Evolutionary conservation across 2,329 filamentous ascomycete genomes (phyloP).

Genomic region (Pezicula neosporulosa): DNA sequence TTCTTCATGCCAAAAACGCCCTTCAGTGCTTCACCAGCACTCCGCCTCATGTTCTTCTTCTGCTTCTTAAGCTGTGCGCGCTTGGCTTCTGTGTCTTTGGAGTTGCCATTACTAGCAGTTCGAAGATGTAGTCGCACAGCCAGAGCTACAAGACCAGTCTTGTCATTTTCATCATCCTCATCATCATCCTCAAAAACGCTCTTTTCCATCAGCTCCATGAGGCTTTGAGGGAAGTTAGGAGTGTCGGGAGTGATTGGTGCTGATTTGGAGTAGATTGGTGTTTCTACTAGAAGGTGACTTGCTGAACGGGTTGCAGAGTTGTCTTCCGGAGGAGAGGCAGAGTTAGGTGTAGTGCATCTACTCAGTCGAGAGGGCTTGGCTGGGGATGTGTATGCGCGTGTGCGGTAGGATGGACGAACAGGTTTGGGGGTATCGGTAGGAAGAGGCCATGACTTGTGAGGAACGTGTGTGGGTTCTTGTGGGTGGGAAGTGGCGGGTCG

Average conservation of each 20-base stretch:
- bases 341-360: background rate
- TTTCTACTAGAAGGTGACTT: no score
- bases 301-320: background rate
- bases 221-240: background rate
- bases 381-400: no score
- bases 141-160: background rate
- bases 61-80: background rate
- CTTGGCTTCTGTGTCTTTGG: no score
- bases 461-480: no score
- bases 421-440: no score
- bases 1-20: background rate
- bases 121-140: background rate
- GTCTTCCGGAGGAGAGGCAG: background rate
- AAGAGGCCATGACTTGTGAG: no score
- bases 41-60: background rate
- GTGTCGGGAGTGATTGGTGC: background rate
- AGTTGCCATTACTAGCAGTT: background rate
- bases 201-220: slow-evolving; percentile 1
- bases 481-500: no score
- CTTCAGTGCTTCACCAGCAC: background rate
- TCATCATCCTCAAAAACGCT: slow-evolving; percentile 1
- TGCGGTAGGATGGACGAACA: no score
- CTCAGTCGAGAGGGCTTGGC: background rate
- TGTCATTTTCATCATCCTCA: background rate
- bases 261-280: background rate